phyloP scores from a whole-genome alignment of 768 basidiomycete species.

The Daedaleopsis sinensis region DNA sequence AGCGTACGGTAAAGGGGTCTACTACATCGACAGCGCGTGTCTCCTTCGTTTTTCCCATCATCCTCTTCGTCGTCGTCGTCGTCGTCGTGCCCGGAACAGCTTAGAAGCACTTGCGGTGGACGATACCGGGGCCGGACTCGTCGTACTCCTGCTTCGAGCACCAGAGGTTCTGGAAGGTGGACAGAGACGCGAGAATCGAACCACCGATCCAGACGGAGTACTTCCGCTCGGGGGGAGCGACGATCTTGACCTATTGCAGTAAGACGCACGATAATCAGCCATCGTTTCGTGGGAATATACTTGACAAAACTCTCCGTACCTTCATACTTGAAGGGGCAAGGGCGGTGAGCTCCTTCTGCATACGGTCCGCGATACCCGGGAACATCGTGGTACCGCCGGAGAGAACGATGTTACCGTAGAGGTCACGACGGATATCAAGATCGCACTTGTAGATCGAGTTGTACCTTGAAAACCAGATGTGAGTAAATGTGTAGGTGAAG shows the following conservation, averaged over 20 bases:
- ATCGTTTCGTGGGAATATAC: background rate
- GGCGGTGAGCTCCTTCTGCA: slow-evolving; percentile 73
- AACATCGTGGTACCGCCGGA: slow-evolving; percentile 67
- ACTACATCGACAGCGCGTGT: slow-evolving; percentile 29
- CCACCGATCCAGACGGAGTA: slow-evolving; percentile 69
- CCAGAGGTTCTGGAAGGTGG: slow-evolving; percentile 74
- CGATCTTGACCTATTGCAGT: slow-evolving; percentile 52
- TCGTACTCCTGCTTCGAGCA: slow-evolving; percentile 63
- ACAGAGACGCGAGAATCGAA: slow-evolving; percentile 54
- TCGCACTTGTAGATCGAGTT: slow-evolving; percentile 87
- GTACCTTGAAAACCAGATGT: slow-evolving; percentile 31
- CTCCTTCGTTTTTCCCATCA: slow-evolving; percentile 25
- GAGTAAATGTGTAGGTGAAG: background rate
- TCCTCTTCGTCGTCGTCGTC: slow-evolving; percentile 8
- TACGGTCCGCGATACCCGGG: slow-evolving; percentile 66
- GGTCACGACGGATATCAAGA: slow-evolving; percentile 57
- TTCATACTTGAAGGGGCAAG: slow-evolving; percentile 71
- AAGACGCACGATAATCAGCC: slow-evolving; percentile 5
- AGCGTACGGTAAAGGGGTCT: slow-evolving; percentile 33
- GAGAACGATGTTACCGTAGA: slow-evolving; percentile 61
- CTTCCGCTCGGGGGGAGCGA: slow-evolving; percentile 70
- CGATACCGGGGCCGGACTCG: slow-evolving; percentile 55
- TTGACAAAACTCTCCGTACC: slow-evolving; percentile 29
- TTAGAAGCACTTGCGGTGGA: slow-evolving; percentile 49
- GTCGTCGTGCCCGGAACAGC: background rate